Base-by-base conservation (phyloP, 2,329 filamentous ascomycete species). In the Pyrenochaeta sp. region DNA sequence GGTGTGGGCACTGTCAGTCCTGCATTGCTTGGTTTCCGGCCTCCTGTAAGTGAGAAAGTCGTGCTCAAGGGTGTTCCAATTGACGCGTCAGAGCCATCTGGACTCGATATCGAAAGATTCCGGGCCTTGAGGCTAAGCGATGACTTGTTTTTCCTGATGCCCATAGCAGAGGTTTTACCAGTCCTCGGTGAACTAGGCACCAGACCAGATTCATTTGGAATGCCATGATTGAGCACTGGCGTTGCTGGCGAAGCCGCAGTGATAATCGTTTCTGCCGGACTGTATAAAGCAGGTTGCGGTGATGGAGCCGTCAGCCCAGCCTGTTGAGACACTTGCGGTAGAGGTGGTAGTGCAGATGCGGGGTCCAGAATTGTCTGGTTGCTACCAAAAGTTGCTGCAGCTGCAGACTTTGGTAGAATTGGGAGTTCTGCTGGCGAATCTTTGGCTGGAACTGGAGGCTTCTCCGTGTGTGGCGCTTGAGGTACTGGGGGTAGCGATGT, bases 51-150 rank as follows among this genome's bases (percentile, higher is more conserved):
- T 20, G 75, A 80, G 63, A 90, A 89, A 6, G 82, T 82, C 41
- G 82, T 84, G 63, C 83, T 90, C 47, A 87, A 78, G 0, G 91
- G 89, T 0, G 90, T 96, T 19, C 80, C 82, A 4, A 88, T 86
- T 1, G 89, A 91, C 35, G 81, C 76, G 34, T 90, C 87, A 1
- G 81, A 82, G 3, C 77, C 77, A 45, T 84, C 81, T 4, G 77
- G 77, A 21, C 79, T 83, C 5, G 81, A 79, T 38, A 82, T 72
- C 9, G 90, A 91, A 60, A 92, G 76, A 51, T 90, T 91, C 35
- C 90, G 84, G 45, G 83, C 82, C 65, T 87, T 89, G 55, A 91
- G 75, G 53, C 88, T 89, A n/a, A 77, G 59, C 1, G 75, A 78
- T 54, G 77, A 79, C 49, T 77, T 78, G 63, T 79, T 79, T 65